A percentile compares a stretch with the other conserved stretches of the same genome.
Evolutionary conservation across 2,329 filamentous ascomycete species (phyloP).

Genomic region (Fusarium sp.): DNA sequence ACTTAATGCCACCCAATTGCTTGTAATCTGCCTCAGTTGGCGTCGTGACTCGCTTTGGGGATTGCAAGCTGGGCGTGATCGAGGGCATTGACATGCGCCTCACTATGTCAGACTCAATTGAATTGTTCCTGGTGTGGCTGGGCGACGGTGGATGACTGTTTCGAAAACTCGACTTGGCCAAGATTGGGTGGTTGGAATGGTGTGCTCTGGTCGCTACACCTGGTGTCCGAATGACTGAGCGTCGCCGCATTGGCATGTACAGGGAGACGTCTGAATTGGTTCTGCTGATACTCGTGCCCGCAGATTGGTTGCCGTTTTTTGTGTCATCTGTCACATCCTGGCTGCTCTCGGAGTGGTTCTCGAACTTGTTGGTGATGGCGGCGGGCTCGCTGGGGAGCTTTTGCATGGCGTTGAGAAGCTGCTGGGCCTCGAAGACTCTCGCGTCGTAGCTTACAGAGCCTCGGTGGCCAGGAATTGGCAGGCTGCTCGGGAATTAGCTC

Average conservation of each 20-base stretch:
- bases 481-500: slow-evolving; percentile 39
- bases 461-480: slow-evolving; percentile 31
- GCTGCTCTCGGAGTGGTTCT: slow-evolving; percentile 26
- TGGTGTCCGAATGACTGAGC: slow-evolving; percentile 65
- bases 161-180: slow-evolving; percentile 54
- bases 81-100: slow-evolving; percentile 56
- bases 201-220: slow-evolving; percentile 64
- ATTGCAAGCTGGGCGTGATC: slow-evolving; percentile 32
- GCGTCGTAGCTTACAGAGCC: slow-evolving; percentile 38
- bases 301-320: slow-evolving; percentile 38
- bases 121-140: slow-evolving; percentile 56
- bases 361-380: slow-evolving; percentile 22
- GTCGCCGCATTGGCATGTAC: slow-evolving; percentile 64
- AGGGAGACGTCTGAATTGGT: slow-evolving; percentile 65
- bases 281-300: slow-evolving; percentile 40
- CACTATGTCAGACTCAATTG: slow-evolving; percentile 56
- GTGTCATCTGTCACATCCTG: slow-evolving; percentile 45
- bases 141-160: slow-evolving; percentile 58
- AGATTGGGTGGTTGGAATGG: slow-evolving; percentile 40
- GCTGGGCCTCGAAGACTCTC: slow-evolving; percentile 38
- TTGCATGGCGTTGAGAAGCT: slow-evolving; percentile 30
- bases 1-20: slow-evolving; percentile 74
- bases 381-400: slow-evolving; percentile 32
- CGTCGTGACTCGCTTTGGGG: slow-evolving; percentile 51
- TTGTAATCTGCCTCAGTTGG: slow-evolving; percentile 71